A percentile compares a stretch with the other conserved stretches of the same genome.
These are phyloP conservation scores for Penicillium riverlandense DNA, from an alignment of 495 filamentous ascomycete species.

Conservation along the genomic window DNA sequence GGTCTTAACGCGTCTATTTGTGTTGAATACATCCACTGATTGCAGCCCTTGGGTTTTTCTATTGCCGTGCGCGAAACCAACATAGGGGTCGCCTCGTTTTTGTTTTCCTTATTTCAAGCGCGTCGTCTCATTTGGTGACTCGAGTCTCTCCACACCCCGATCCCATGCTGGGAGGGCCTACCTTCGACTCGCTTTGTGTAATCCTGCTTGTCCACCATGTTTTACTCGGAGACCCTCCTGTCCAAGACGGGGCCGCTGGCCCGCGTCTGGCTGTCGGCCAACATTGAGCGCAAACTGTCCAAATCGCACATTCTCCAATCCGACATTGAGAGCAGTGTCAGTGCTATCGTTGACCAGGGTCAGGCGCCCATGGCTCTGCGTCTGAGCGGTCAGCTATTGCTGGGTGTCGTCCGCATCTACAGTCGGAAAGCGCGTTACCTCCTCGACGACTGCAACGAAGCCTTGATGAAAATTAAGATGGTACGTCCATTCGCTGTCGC, in stretches of 20 bases:
- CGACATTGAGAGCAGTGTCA: slow-evolving; percentile 86
- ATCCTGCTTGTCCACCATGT: slow-evolving; percentile 54
- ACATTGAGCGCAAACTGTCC: slow-evolving; percentile 93
- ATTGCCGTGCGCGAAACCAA: background rate
- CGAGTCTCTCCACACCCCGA: slow-evolving; percentile 15
- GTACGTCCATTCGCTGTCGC: slow-evolving; percentile 38
- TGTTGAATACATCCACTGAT: slow-evolving; percentile 2
- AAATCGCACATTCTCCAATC: slow-evolving; percentile 91
- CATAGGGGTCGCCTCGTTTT: slow-evolving; percentile 7
- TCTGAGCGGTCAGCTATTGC: slow-evolving; percentile 83
- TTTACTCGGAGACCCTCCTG: slow-evolving; percentile 94
- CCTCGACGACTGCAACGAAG: slow-evolving; percentile 94
- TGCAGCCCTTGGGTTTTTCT: background rate
- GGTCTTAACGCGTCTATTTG: slow-evolving; percentile 6
- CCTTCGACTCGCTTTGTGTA: slow-evolving; percentile 1
- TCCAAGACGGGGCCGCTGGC: slow-evolving; percentile 95
- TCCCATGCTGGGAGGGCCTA: slow-evolving; percentile 35
- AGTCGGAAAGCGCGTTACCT: slow-evolving; percentile 94
- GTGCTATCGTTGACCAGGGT: slow-evolving; percentile 86
- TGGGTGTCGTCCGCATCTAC: slow-evolving; percentile 96
- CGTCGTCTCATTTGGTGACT: slow-evolving; percentile 23
- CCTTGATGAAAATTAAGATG: slow-evolving; percentile 96
- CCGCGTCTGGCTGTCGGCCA: slow-evolving; percentile 95
- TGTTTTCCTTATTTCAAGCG: slow-evolving; percentile 32
- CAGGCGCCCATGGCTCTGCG: slow-evolving; percentile 94